Conservation (phyloP, 768 basidiomycete species). For the Brasilioporus rufonigricans region DNA sequence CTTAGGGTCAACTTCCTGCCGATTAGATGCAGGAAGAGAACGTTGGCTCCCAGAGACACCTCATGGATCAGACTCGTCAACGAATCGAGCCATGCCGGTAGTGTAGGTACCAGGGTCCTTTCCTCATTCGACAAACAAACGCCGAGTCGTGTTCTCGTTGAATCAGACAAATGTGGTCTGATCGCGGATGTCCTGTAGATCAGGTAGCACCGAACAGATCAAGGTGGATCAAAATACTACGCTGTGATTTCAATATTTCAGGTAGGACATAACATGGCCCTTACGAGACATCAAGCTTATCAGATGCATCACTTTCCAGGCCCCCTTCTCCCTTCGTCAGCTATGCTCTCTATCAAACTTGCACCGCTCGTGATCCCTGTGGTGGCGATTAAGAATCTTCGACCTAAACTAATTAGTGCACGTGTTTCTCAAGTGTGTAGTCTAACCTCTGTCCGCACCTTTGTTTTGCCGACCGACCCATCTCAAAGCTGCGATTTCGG, state of each 20-base stretch:
- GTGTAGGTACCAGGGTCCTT: background rate
- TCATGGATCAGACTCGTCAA: background rate
- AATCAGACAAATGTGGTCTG: background rate
- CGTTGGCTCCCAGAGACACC: background rate
- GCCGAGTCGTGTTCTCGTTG: conserved; percentile 22
- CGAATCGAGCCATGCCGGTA: background rate
- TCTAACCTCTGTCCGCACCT: conserved; percentile 50
- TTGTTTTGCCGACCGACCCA: conserved; percentile 87
- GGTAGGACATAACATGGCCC: conserved; percentile 6
- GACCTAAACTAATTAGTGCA: conserved; percentile 48
- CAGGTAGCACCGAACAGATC: conserved; percentile 5
- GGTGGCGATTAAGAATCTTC: conserved; percentile 86
- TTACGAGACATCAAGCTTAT: conserved; percentile 11
- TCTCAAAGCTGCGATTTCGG: conserved; percentile 92
- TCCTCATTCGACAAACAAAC: conserved; percentile 29
- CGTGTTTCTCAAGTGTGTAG: background rate
- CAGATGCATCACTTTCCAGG: conserved; percentile 40
- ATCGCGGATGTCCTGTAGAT: conserved; percentile 10
- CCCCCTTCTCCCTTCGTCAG: conserved; percentile 37
- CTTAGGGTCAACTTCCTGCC: background rate
- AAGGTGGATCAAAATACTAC: conserved; percentile 16
- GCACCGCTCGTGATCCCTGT: conserved; percentile 86
- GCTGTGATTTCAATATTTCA: conserved; percentile 11
- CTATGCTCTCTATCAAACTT: conserved; percentile 67
- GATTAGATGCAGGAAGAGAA: background rate